These are phyloP conservation scores for Pachysolen tannophilus DNA, from an alignment of 805 yeast species.

Conservation along the genomic window DNA sequence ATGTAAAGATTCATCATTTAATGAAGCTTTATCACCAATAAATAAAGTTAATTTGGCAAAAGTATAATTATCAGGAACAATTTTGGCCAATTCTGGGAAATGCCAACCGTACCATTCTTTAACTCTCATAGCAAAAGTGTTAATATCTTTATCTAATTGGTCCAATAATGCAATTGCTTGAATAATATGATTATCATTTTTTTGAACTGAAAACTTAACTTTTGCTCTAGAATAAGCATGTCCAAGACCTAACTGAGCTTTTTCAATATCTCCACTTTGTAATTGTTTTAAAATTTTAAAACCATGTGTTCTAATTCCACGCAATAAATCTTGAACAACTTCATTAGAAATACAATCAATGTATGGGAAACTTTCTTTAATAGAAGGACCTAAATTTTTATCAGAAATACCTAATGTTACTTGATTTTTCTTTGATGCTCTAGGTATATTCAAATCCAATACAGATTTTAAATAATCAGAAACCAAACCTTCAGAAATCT, in stretches of 20 bases:
- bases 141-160: conserved; percentile 96
- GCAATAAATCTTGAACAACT: conserved; percentile 86
- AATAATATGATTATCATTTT: conserved; percentile 97
- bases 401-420: conserved; percentile 84
- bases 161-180: conserved; percentile 97
- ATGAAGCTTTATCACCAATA: conserved; percentile 80
- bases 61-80: conserved; percentile 81
- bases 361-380: conserved; percentile 83
- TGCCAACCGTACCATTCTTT: conserved; percentile 99
- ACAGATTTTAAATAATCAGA: conserved; percentile 86
- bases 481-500: conserved; percentile 93
- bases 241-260: conserved; percentile 98
- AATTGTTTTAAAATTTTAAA: conserved; percentile 83
- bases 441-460: conserved; percentile 86
- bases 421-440: conserved; percentile 57
- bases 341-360: conserved; percentile 89
- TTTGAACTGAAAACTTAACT: conserved; percentile 97
- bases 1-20: conserved; percentile 76
- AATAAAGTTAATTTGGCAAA: conserved; percentile 76
- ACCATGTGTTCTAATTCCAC: conserved; percentile 92
- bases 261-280: conserved; percentile 91
- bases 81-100: conserved; percentile 92
- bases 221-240: conserved; percentile 99
- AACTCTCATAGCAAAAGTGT: conserved; percentile 94
- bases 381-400: conserved; percentile 91